Evolutionary conservation across 1,284 basidiomycete species (phyloP).

Genomic region (Pholiota adiposa): DNA sequence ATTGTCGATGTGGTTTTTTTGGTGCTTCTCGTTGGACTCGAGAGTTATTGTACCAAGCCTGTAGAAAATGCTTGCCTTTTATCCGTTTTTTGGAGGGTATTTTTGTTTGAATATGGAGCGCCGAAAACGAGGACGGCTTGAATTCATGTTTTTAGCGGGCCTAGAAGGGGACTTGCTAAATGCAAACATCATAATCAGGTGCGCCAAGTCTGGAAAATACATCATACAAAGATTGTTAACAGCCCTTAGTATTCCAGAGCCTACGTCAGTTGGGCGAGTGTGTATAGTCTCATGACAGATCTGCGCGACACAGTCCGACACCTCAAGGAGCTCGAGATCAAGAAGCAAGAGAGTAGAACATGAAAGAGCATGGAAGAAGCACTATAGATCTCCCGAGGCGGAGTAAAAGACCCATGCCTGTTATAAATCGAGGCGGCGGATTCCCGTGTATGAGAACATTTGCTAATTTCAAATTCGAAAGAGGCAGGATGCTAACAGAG

Average conservation of each 20-base stretch:
- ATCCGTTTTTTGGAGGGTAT: not conserved
- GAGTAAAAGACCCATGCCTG: not conserved
- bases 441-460: slow-evolving; percentile 1
- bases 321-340: not conserved
- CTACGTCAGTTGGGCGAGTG: not conserved
- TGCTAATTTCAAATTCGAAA: not conserved
- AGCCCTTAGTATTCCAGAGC: not conserved
- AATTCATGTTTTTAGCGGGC: not conserved
- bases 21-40: not conserved
- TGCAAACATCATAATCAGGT: not conserved
- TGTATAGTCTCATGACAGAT: not conserved
- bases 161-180: not conserved
- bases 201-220: not conserved
- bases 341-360: not conserved
- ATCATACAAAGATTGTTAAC: not conserved
- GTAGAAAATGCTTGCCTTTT: not conserved
- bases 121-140: not conserved
- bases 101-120: not conserved
- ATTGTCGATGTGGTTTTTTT: slow-evolving; percentile 5
- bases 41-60: not conserved
- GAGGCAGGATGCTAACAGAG: not conserved
- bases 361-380: not conserved
- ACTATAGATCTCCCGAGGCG: not conserved
- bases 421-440: slow-evolving; percentile 2
- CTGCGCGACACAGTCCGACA: not conserved